Base-by-base conservation (phyloP, 2,329 filamentous ascomycete species). In the Rutstroemia sp. region DNA sequence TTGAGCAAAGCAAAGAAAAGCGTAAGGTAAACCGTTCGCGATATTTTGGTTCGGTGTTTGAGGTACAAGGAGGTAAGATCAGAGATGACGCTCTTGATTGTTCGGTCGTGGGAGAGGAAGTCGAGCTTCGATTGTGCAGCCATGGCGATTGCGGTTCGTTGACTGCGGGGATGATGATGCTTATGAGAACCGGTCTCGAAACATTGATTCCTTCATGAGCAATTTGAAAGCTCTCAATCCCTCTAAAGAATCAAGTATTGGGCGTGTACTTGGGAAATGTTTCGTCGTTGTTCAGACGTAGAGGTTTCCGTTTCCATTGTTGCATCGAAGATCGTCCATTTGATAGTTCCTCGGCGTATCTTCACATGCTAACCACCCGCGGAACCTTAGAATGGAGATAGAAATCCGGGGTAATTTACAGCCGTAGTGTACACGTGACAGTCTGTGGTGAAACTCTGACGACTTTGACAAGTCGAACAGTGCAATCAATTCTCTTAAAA, bases 101-200 rank as follows among this genome's bases (percentile, higher is more conserved):
- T 85, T 63, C 81, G 81, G 64, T 88, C 82, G 19, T 68, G 66
- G 55, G 76, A 75, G 41, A 85, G 75, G 60, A 90, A 74, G 70
- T 89, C 90, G 52, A 89, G 90, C 70, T 91, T 92, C 52, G 90
- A 92, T 69, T 87, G 86, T 58, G 76, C 82, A 59, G 86, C 87
- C 88, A 92, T 92, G 19, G 19, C 30, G 34, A 49, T 42, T n/a
- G 27, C 27, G 30, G 8, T 49, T 49, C 30, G 41, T 6, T 27
- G 44, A 54, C 44, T 49, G 44, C 23, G 45, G 52, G 34, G 30
- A 49, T 49, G 39, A 44, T 42, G 34, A 19, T 54, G 30, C 30
- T 34, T 12, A 34, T 14, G 10, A 34, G 30, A 34, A 34, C 30
- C 9, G 30, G 30, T 34, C 12, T 34, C 30, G 52, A 21, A 54